phyloP scores from a whole-genome alignment of 1,139 yeast genomes.

The Candida labiduridarum region DNA sequence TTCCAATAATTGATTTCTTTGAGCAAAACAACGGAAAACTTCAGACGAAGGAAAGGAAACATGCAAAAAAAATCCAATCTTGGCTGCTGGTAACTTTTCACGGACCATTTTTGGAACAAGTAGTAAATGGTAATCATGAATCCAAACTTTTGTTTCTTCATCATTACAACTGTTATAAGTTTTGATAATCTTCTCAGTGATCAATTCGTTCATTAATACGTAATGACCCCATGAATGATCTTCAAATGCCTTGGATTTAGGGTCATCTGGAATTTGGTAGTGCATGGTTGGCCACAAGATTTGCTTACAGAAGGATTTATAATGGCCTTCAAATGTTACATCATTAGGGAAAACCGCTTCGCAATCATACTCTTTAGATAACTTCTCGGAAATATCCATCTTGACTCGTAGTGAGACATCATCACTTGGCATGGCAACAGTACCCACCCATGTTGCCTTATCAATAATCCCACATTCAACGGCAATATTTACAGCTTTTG shows the following conservation, averaged over 20 bases:
- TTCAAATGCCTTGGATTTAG: slow-evolving; percentile 91
- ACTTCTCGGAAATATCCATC: slow-evolving; percentile 45
- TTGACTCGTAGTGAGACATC: slow-evolving; percentile 62
- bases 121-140: slow-evolving; percentile 91
- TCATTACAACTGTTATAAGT: slow-evolving; percentile 55
- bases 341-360: slow-evolving; percentile 77
- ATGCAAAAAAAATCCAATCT: slow-evolving; percentile 89
- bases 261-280: slow-evolving; percentile 94
- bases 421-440: slow-evolving; percentile 89
- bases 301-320: slow-evolving; percentile 87
- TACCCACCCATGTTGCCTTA: slow-evolving; percentile 78
- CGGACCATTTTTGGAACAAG: slow-evolving; percentile 87
- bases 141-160: slow-evolving; percentile 68
- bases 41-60: slow-evolving; percentile 96
- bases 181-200: slow-evolving; percentile 75
- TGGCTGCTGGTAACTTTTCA: slow-evolving; percentile 73
- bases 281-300: slow-evolving; percentile 97
- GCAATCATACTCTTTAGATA: slow-evolving; percentile 53
- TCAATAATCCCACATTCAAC: slow-evolving; percentile 48
- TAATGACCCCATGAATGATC: slow-evolving; percentile 94
- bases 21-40: slow-evolving; percentile 92
- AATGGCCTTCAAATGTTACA: slow-evolving; percentile 83
- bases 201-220: slow-evolving; percentile 68
- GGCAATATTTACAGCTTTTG: slow-evolving; percentile 80
- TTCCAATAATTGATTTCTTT: slow-evolving; percentile 70